Evolutionary conservation across 768 basidiomycete species (phyloP).

Genomic region (Lactifluus pinguis): DNA sequence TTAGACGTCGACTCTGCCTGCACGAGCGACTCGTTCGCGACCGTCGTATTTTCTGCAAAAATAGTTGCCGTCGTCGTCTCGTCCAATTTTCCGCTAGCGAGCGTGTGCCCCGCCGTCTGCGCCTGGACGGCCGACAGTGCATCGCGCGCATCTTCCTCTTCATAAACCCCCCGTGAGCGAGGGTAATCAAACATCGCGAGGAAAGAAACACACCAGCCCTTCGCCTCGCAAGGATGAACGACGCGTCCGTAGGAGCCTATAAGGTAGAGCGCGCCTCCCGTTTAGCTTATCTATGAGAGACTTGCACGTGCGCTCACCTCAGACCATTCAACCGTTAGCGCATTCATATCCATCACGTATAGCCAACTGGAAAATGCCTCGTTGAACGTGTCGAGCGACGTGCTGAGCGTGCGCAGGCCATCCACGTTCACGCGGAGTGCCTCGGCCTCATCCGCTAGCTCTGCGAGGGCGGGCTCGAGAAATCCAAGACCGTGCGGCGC

Average conservation of each 20-base stretch:
- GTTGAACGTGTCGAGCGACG: constrained; percentile 78
- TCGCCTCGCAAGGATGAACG: constrained; percentile 44
- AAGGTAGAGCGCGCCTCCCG: neutral
- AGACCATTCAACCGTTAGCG: constrained; percentile 88
- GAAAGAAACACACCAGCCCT: constrained; percentile 43
- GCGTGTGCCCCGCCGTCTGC: constrained; percentile 30
- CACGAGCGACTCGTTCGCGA: constrained; percentile 31
- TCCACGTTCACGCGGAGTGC: constrained; percentile 68
- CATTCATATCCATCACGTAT: constrained; percentile 91
- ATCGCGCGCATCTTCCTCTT: constrained; percentile 48
- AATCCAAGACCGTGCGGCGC: constrained; percentile 82
- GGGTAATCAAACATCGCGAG: neutral
- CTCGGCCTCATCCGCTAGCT: constrained; percentile 85
- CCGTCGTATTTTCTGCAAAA: constrained; percentile 29
- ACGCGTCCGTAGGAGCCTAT: constrained; percentile 22
- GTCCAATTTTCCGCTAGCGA: constrained; percentile 27
- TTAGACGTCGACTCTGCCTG: constrained; percentile 20
- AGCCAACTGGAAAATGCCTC: constrained; percentile 89
- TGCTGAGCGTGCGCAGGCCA: constrained; percentile 58
- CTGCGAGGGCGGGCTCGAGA: constrained; percentile 73
- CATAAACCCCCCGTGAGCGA: constrained; percentile 3
- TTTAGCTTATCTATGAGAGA: too few relatives aligned
- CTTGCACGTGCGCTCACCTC: constrained; percentile 41
- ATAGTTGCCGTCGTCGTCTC: constrained; percentile 25
- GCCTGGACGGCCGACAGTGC: constrained; percentile 41